Evolutionary conservation across 106 monocot species (phyloP).

Genomic region (Ottelia alismoides): DNA sequence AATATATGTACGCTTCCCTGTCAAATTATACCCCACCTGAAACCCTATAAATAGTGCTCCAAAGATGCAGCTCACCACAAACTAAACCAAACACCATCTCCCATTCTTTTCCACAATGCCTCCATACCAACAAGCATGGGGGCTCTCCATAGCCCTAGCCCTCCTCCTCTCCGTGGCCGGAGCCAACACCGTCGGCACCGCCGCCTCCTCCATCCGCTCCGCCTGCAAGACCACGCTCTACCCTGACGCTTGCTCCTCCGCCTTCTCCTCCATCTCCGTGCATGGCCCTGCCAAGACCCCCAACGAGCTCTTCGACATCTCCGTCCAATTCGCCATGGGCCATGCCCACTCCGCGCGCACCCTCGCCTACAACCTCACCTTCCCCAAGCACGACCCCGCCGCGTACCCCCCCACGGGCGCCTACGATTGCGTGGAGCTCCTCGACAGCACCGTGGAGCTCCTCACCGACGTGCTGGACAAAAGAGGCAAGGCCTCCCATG

Average conservation of each 20-base stretch:
- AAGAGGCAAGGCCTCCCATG: not conserved
- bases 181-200: too few species aligned
- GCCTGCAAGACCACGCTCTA: constrained; percentile 30
- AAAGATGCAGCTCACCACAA: too few species aligned
- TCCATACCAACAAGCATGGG: too few species aligned
- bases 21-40: too few species aligned
- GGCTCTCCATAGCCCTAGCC: too few species aligned
- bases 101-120: too few species aligned
- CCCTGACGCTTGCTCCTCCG: constrained; percentile 27
- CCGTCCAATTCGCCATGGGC: constrained; percentile 35
- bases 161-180: too few species aligned
- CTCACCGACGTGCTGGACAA: constrained; percentile 24
- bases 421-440: constrained; percentile 58
- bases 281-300: not conserved
- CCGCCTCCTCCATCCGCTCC: not conserved
- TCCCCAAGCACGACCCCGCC: not conserved
- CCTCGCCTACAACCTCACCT: constrained; percentile 26
- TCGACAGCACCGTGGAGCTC: constrained; percentile 36
- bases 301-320: constrained; percentile 26
- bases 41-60: too few species aligned
- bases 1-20: too few species aligned
- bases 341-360: constrained; percentile 17
- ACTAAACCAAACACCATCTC: too few species aligned
- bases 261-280: constrained; percentile 11
- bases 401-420: constrained; percentile 11